phyloP scores from a whole-genome alignment of 192 early-diverging fungal genomes.

The Coemansia sp. region DNA sequence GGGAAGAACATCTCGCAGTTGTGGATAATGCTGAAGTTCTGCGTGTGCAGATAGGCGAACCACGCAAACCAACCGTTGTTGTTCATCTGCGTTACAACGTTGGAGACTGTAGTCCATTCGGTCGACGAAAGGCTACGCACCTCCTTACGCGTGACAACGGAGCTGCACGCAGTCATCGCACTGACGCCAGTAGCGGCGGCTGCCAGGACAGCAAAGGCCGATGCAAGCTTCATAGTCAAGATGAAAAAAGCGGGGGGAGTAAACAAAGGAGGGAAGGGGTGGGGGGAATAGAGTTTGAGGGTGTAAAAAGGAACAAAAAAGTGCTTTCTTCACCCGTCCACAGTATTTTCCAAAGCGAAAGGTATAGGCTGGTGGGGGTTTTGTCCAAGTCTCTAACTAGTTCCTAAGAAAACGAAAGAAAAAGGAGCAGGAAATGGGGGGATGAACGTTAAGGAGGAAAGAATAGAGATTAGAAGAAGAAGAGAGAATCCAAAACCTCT shows the following conservation, averaged over 20 bases:
- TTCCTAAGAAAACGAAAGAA: conserved; percentile 4
- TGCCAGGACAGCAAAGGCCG: conserved; percentile 40
- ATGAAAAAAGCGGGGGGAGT: background rate
- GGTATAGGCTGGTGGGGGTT: background rate
- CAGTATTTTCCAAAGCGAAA: background rate
- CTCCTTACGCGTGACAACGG: conserved; percentile 40
- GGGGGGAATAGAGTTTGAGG: conserved; percentile 8
- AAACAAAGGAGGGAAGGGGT: background rate
- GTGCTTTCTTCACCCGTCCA: background rate
- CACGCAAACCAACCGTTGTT: conserved; percentile 42
- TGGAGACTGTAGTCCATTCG: conserved; percentile 28
- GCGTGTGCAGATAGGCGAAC: conserved; percentile 42
- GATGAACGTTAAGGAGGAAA: background rate
- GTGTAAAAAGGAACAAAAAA: conserved; percentile 1
- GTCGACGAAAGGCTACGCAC: conserved; percentile 44
- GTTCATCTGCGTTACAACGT: conserved; percentile 27
- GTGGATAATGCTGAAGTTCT: conserved; percentile 44
- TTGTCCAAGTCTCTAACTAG: background rate
- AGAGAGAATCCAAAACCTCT: background rate
- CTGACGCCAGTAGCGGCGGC: conserved; percentile 32
- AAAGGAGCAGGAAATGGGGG: too few species aligned
- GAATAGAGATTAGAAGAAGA: conserved; percentile 3
- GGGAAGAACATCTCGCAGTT: conserved; percentile 52
- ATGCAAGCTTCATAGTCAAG: conserved; percentile 42
- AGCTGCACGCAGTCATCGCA: conserved; percentile 31